phyloP scores from a whole-genome alignment of 345 rosid species.

The Jatropha curcas region DNA sequence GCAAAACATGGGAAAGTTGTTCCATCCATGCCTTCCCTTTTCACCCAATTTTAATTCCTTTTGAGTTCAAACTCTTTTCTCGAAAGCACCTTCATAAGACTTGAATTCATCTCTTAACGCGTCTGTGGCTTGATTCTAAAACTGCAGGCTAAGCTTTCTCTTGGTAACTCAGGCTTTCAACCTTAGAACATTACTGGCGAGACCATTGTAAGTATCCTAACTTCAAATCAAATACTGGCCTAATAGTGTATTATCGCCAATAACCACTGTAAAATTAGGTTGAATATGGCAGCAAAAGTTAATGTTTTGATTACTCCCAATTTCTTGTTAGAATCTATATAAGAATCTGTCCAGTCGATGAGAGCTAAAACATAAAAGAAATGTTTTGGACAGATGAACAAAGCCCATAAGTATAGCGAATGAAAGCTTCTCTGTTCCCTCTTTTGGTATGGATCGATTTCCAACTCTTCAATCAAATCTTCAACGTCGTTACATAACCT shows the following conservation, averaged over 20 bases:
- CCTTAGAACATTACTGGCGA: not conserved
- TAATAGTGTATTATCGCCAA: not conserved
- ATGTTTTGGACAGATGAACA: not conserved
- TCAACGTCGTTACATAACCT: not conserved
- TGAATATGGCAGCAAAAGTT: not conserved
- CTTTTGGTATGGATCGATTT: not conserved
- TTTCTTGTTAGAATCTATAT: not conserved
- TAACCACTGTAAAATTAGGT: not conserved
- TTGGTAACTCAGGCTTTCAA: not conserved
- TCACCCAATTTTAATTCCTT: too few species aligned
- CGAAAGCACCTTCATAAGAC: not conserved
- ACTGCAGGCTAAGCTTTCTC: not conserved
- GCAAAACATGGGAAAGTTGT: too few species aligned
- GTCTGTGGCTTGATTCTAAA: not conserved
- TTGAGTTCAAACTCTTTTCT: not conserved
- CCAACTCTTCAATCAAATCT: not conserved
- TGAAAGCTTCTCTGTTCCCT: not conserved
- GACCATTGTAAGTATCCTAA: too few species aligned
- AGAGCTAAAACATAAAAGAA: not conserved
- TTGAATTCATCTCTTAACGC: constrained; percentile 4
- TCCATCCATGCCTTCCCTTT: too few species aligned
- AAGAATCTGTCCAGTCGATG: not conserved
- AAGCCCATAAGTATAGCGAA: not conserved
- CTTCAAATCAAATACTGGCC: not conserved
- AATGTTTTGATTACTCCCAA: not conserved